Evolutionary conservation across 1,284 basidiomycete species (phyloP), one percentile per base, ranked within the genome.

Genomic region (Coniophora puteana): DNA sequence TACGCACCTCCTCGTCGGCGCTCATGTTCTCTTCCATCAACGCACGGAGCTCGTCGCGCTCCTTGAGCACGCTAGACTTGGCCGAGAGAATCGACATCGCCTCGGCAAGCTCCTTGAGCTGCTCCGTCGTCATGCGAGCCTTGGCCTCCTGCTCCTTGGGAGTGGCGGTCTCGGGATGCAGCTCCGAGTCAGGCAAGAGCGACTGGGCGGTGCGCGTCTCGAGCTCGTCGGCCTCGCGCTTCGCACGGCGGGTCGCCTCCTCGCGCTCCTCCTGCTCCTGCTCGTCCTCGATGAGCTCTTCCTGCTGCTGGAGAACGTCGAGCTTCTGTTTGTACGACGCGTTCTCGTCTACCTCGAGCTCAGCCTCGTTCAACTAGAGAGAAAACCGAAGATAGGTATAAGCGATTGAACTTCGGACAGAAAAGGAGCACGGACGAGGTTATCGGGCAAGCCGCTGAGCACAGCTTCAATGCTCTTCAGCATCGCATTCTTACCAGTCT

Each of bases 251-350:
- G 27, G 93, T 89, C 55, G 89, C 89, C 57, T 92, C 88, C 62
- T 96, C 94, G 64, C 96, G 94, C 64, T 91, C 80, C 55, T 99
- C 96, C 66, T 99, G 95, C 62, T 97, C 95, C 50, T 94, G 84
- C 67, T 99, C 95, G 61, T 98, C 95, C 63, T 98, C 94, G 60
- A 99, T 99, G 46, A 99, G 88, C 65, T 99, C 95, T 62, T 99
- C 93, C 66, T 99, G 95, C 61, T 99, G 91, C 58, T 96, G 89
- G 61, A 99, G 71, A 7, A 99, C 95, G 53, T 97, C 95, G 45
- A 99, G 79, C 66, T 95, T 93, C 72, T 98, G 92, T 73, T 97
- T 96, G 78, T 97, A 97, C 54, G 84, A 92, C 12, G 93, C 90
- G 40, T 89, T 87, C 38, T 96, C 93, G 55, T 93, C 91, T 32